Base-by-base conservation (phyloP, 2,329 filamentous ascomycete genomes). In the Colletotrichum incanum region DNA sequence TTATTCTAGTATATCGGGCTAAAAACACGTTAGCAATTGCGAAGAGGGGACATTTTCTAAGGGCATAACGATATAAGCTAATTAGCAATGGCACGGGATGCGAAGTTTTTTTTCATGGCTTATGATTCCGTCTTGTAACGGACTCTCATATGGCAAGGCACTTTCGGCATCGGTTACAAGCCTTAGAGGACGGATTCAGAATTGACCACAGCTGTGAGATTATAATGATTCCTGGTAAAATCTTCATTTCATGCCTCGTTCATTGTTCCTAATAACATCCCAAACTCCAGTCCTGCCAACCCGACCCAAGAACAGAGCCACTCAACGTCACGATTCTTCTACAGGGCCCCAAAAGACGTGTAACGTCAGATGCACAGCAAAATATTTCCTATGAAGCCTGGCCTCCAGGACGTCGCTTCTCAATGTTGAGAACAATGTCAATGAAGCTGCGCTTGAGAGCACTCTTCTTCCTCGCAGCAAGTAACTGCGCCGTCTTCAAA, bases 381-480 rank as follows among this genome's bases (percentile, higher is more conserved):
- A 23, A 18, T 5, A 14, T 8, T 52, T 16, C 20, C 9, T 11
- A 26, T 2, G 34, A 39, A 9, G 7, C 20, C 28, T n/a, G 45
- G 11, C 54, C 41, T 5, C 34, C 66, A 60, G 71, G 71, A 0
- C 71, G 71, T 1, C 71, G 14, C 18, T 71, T 71, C 67, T 73
- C 71, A 14, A 73, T 73, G 7, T 55, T 71, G n/a, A 74, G 47
- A 0, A 74, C 73, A 0, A 65, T 65, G 5, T 74, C 71, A 47
- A 74, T 72, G 23, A 74, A 74, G 26, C 50, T 63, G 9, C 72
- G 72, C 63, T 68, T 47, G 2, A 74, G 31, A 5, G 64, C 75
- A 2, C 77, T 76, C 31, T 71, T 75, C 75, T 80, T 81, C 31
- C 80, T 47, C 1, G 75, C 76, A 5, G 95, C 94, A 14, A 85